These are phyloP conservation scores for Pulicaria dysenterica DNA, from an alignment of 129 eudicot genomes.

Conservation along the genomic window DNA sequence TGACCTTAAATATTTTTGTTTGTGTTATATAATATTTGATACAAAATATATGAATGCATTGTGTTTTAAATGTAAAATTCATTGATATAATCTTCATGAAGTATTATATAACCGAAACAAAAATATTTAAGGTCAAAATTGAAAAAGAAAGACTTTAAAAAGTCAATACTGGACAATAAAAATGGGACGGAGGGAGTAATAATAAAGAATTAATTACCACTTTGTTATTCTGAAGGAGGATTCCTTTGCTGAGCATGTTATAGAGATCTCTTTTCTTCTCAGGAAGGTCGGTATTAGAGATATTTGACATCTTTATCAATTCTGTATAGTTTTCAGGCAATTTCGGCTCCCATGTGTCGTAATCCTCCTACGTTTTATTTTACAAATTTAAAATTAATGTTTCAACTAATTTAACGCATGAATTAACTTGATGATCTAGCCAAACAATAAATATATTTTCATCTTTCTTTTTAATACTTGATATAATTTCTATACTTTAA, in stretches of 20 bases:
- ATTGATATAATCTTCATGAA: too few species aligned
- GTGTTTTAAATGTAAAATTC: too few species aligned
- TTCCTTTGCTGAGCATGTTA: not conserved
- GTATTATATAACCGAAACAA: too few species aligned
- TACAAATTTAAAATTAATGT: not conserved
- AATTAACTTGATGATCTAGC: too few species aligned
- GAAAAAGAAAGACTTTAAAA: too few species aligned
- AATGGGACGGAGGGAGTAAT: too few species aligned
- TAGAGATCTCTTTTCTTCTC: not conserved
- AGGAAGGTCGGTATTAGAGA: not conserved
- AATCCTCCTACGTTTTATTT: not conserved
- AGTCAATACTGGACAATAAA: too few species aligned
- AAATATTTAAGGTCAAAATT: too few species aligned
- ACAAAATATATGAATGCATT: too few species aligned
- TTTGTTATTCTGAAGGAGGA: not conserved
- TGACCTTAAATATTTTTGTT: too few species aligned
- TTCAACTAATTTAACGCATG: not conserved
- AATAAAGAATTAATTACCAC: not conserved
- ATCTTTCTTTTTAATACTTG: not conserved
- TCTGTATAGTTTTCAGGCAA: not conserved
- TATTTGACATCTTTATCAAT: not conserved
- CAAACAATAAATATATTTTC: not conserved
- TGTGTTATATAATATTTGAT: too few species aligned
- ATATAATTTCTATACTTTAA: too few species aligned
- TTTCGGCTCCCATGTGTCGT: not conserved